Evolutionary conservation across 2,329 filamentous ascomycete genomes (phyloP).

Genomic region (Teratosphaeria destructans): DNA sequence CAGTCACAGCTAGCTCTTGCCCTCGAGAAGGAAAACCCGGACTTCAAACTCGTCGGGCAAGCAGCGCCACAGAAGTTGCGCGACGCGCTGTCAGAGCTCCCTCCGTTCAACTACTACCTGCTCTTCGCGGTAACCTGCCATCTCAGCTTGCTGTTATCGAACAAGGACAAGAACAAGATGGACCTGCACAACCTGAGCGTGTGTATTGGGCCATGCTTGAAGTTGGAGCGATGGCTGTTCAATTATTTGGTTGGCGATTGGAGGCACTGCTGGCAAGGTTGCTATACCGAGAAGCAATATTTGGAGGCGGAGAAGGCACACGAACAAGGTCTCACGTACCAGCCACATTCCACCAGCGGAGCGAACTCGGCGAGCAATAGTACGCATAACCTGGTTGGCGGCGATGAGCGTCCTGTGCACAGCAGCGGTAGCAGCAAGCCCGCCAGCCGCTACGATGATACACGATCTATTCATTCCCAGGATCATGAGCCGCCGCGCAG

Average conservation of each 20-base stretch:
- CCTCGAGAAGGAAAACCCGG: slow-evolving; percentile 70
- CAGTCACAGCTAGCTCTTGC: slow-evolving; percentile 72
- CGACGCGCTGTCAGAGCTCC: slow-evolving; percentile 85
- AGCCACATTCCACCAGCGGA: background rate
- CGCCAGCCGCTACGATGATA: slow-evolving; percentile 4
- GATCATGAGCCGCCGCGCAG: slow-evolving; percentile 3
- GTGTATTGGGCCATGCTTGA: slow-evolving; percentile 94
- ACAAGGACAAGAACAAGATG: slow-evolving; percentile 97
- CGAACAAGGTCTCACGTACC: slow-evolving; percentile 13
- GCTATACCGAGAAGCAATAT: slow-evolving; percentile 66
- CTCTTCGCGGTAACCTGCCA: slow-evolving; percentile 96
- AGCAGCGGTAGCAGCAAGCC: slow-evolving; percentile 9
- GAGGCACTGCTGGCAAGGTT: slow-evolving; percentile 95
- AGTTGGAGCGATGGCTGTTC: slow-evolving; percentile 91
- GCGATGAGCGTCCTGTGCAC: slow-evolving; percentile 10
- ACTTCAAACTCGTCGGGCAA: slow-evolving; percentile 47
- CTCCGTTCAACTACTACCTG: slow-evolving; percentile 94
- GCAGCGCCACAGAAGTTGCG: slow-evolving; percentile 73
- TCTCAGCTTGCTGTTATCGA: slow-evolving; percentile 78
- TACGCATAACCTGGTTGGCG: background rate
- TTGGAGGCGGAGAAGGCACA: slow-evolving; percentile 16
- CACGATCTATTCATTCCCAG: background rate
- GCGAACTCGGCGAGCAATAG: background rate
- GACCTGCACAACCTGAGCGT: slow-evolving; percentile 91
- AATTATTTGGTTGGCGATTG: slow-evolving; percentile 91